Conservation (phyloP, 306 rosid genomes). For the Vigna mungo region DNA sequence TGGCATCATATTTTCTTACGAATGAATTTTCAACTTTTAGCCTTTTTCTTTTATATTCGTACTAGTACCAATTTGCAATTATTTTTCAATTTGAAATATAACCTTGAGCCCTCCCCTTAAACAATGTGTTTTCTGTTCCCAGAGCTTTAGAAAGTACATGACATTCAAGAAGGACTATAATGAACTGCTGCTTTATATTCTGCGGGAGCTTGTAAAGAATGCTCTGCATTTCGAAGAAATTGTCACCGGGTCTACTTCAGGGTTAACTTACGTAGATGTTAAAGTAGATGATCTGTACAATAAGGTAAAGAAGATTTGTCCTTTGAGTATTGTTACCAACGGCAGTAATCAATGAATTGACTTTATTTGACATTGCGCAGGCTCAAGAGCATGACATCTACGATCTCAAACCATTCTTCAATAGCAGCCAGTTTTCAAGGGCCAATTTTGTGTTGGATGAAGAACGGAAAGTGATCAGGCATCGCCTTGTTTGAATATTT, state of each 20-base stretch:
- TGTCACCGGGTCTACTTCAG: constrained; percentile 69
- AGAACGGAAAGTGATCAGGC: constrained; percentile 69
- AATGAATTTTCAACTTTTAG: not conserved
- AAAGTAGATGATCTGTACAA: constrained; percentile 74
- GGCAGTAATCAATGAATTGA: constrained; percentile 8
- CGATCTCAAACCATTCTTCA: constrained; percentile 87
- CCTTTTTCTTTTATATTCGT: constrained; percentile 23
- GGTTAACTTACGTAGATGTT: constrained; percentile 68
- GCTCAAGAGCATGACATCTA: constrained; percentile 90
- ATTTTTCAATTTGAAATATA: not conserved
- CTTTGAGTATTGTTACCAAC: constrained; percentile 19
- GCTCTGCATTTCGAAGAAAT: constrained; percentile 85
- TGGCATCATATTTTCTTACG: constrained; percentile 2
- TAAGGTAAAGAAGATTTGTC: constrained; percentile 59
- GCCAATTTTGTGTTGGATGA: constrained; percentile 76
- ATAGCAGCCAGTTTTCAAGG: constrained; percentile 66
- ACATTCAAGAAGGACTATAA: constrained; percentile 95
- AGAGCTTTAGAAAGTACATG: constrained; percentile 91
- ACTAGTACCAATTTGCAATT: not conserved
- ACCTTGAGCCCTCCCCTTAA: constrained; percentile 10
- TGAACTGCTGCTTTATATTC: constrained; percentile 73
- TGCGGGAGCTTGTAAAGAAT: constrained; percentile 82
- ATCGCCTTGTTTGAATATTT: constrained; percentile 41
- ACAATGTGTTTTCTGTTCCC: constrained; percentile 45
- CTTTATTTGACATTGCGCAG: constrained; percentile 58